These are phyloP conservation scores for Naganishia albida DNA, from an alignment of 1,284 basidiomycete species.

Conservation along the genomic window DNA sequence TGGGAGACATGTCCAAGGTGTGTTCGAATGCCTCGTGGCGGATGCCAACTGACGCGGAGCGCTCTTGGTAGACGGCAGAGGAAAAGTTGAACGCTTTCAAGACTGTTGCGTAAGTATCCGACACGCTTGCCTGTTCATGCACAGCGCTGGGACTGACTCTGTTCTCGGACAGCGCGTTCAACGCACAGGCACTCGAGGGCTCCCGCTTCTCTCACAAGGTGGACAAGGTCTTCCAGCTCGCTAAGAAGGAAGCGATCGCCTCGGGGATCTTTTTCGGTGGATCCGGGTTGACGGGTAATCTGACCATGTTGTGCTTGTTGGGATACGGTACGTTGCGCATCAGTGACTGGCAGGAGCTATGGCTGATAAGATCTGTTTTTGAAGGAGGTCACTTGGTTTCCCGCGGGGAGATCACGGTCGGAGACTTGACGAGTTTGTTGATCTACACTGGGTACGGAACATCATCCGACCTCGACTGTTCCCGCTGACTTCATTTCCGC, in stretches of 20 bases:
- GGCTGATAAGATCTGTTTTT: neutral
- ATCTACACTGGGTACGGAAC: conserved; percentile 82
- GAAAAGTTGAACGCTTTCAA: conserved; percentile 91
- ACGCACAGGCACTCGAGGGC: conserved; percentile 70
- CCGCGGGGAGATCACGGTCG: conserved; percentile 81
- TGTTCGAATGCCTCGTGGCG: conserved; percentile 32
- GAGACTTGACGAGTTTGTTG: conserved; percentile 84
- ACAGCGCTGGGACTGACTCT: too few species aligned
- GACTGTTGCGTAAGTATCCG: conserved; percentile 67
- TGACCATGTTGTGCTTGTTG: conserved; percentile 82
- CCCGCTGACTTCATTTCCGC: conserved; percentile 23
- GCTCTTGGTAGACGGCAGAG: conserved; percentile 65
- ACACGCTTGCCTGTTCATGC: too few species aligned
- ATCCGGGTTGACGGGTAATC: conserved; percentile 92
- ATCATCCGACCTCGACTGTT: neutral
- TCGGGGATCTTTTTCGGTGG: conserved; percentile 90
- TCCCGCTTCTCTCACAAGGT: conserved; percentile 61
- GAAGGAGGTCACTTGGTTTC: conserved; percentile 87
- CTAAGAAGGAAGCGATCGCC: conserved; percentile 84
- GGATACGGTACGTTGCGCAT: conserved; percentile 70
- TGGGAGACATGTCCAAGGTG: conserved; percentile 90
- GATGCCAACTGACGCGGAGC: conserved; percentile 19
- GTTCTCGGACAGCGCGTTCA: conserved; percentile 62
- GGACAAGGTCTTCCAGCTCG: conserved; percentile 69
- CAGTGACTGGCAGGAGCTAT: neutral